Conservation (phyloP, 148 eudicot species). For the Nyssa sinensis region DNA sequence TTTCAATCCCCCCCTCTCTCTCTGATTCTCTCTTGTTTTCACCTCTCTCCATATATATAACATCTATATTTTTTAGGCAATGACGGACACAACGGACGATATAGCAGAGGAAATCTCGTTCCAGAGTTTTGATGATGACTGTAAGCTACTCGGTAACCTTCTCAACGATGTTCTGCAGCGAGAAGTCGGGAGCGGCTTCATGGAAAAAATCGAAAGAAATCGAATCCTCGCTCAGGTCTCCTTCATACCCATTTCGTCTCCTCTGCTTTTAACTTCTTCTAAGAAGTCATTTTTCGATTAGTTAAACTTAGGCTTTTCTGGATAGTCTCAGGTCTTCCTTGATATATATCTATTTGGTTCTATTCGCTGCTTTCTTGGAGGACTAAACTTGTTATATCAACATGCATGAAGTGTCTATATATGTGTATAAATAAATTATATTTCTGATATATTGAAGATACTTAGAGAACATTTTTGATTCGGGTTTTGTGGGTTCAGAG, state of each 20-base stretch:
- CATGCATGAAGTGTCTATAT: background rate
- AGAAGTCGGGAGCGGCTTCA: constrained; percentile 57
- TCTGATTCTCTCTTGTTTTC: no score
- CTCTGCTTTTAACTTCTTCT: constrained; percentile 6
- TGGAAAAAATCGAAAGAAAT: constrained; percentile 58
- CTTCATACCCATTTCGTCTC: no score
- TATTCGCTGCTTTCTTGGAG: no score
- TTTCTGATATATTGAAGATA: no score
- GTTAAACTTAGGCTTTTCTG: no score
- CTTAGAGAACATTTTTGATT: constrained; percentile 5
- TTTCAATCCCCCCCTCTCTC: no score
- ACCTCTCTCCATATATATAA: no score
- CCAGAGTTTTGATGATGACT: constrained; percentile 84
- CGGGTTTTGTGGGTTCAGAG: constrained; percentile 44
- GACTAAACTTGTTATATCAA: background rate
- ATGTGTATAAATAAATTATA: no score
- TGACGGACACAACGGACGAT: constrained; percentile 83
- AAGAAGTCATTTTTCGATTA: no score
- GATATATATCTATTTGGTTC: no score
- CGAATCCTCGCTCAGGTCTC: constrained; percentile 65
- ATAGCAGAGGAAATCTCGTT: constrained; percentile 89
- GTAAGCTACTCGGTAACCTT: constrained; percentile 64
- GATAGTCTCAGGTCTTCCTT: no score
- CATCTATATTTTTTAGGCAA: no score
- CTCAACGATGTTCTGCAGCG: constrained; percentile 74